Base-by-base conservation (phyloP, 169 alveolate genomes). In the Condylostoma magnum region DNA sequence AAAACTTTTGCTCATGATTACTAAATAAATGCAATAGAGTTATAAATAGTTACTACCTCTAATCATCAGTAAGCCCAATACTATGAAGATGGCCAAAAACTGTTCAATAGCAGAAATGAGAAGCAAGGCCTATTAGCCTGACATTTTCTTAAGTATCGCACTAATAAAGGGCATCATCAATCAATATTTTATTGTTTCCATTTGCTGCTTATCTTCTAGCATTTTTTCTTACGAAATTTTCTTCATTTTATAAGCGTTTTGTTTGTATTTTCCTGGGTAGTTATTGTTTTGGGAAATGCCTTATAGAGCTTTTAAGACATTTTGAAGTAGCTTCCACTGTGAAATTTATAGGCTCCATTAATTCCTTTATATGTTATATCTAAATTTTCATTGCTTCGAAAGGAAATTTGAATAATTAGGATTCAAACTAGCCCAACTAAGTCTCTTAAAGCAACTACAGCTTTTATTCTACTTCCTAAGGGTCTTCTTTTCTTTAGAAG, bases 81-180 rank as follows among this genome's bases (percentile, higher is more conserved):
- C 69, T 37, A 34, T 82, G 75, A 25, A 70, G 46, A 66, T 82
- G 84, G 15, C 90, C 86, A 56, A 82, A 82, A 5, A 77, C 66
- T 10, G 69, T 55, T 83, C 90, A 82, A 41, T 82, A 82, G 1
- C 70, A 69, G 31, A 77, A 77, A 48, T 82, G 90, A 27, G 84
- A 15, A 25, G 65, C 52, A 31, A 82, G 56, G 0, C 90, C 90
- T 18, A 82, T 66, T 15, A 82, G 71, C 50, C 85, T 58, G 1
- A 80, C 79, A 18, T 58, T 65, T 4, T 55, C 31, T 25, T 72
- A 79, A 52, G 41, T 15, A 48, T 46, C 51, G 37, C 60, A 67
- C 76, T 70, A 34, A 22, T 22, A 8, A 22, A 54, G 27, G 51
- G 75, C 27, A 38, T 30, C 31, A 3, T 27, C n/a, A n/a, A n/a